Base-by-base conservation (phyloP, 1,139 yeast species). In the Scheffersomyces titani region DNA sequence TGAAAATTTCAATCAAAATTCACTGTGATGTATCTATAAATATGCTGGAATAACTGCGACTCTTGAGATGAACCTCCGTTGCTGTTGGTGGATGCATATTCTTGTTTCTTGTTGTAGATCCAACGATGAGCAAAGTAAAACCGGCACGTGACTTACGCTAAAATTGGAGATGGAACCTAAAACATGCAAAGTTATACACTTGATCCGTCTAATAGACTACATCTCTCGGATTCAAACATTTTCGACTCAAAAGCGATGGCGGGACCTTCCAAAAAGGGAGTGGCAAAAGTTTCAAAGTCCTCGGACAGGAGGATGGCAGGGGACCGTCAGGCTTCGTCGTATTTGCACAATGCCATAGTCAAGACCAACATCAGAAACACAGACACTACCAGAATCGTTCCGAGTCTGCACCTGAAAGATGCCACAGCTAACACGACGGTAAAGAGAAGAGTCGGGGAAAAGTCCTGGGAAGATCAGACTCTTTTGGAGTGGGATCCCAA, bases 401-500 rank as follows among this genome's bases (percentile, higher is more conserved):
- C 51, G n/a, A 30, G 11, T 51, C 24, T 40, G 46, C 19, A 40
- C 18, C 18, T 9, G 49, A 16, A 40, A 13, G 9, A 47, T 21
- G 24, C 19, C 11, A 6, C 18, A 2, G 44, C 48, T 2, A 52
- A 40, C 18, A 65, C 67, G 52, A 80, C 84, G 0, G 84, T 80
- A 16, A 70, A 70, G 54, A 68, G 84, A 48, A 63, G 66, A 7
- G 83, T 74, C 0, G 85, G 84, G 1, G 83, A 84, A 5, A 70
- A 75, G 59, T 69, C 71, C 16, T 82, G 87, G 86, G 79, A 76
- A 54, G 87, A 83, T 61, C 61, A 73, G 9, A 65, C 83, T 4
- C 69, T 83, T 49, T 71, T 78, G 20, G 86, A 82, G 47, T 87
- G 90, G 90, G 81, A 86, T 63, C 89, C 87, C 20, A 73, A 77